Conservation (phyloP, 139 green algal species). For the Auxenochlorella pyrenoidosa region DNA sequence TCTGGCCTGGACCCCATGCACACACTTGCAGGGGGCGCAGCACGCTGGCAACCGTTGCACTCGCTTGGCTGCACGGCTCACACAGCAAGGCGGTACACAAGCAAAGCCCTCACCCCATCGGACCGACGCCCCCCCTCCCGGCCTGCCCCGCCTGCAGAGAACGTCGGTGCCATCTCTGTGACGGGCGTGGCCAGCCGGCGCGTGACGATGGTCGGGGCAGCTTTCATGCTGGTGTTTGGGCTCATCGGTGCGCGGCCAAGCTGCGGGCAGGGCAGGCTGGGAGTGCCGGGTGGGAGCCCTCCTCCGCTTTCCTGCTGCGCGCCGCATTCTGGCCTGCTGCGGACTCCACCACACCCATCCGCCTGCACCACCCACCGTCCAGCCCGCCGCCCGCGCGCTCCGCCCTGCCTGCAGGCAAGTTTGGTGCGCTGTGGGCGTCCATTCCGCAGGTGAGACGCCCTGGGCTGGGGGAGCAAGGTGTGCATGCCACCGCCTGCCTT, state of each 20-base stretch:
- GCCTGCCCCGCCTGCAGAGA: slow-evolving; percentile 17
- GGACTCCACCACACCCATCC: background rate
- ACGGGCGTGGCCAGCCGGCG: slow-evolving; percentile 68
- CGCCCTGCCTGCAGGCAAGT: slow-evolving; percentile 76
- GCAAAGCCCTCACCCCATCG: no score
- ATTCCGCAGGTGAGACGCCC: slow-evolving; percentile 46
- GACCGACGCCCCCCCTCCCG: background rate
- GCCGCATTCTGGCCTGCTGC: no score
- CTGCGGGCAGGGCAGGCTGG: background rate
- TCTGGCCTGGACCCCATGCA: no score
- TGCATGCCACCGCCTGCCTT: background rate
- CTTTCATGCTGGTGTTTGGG: slow-evolving; percentile 63
- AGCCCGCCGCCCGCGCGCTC: no score
- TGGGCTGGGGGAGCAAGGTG: no score
- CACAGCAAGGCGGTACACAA: no score
- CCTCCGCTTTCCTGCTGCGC: no score
- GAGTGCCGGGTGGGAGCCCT: no score
- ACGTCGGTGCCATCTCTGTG: slow-evolving; percentile 49
- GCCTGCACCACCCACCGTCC: background rate
- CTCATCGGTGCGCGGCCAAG: slow-evolving; percentile 56
- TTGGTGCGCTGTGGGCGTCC: slow-evolving; percentile 77
- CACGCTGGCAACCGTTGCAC: no score
- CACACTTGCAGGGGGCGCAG: no score
- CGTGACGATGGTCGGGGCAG: slow-evolving; percentile 65
- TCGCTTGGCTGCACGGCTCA: no score